These are phyloP conservation scores for Excoecaria agallocha DNA, from an alignment of 345 rosid species.

Conservation along the genomic window DNA sequence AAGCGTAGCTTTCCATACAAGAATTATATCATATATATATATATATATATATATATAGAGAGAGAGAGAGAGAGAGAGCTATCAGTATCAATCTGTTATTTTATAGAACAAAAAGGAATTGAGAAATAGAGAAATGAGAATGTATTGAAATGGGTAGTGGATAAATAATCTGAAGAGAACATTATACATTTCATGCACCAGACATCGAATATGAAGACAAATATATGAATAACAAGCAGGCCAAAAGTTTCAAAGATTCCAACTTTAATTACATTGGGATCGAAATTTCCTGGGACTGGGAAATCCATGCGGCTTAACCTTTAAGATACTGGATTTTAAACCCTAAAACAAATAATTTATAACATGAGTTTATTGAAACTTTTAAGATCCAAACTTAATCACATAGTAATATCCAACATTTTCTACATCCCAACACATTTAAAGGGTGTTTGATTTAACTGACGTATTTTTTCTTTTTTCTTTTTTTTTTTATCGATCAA, in stretches of 20 bases:
- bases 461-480: no score
- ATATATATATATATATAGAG: no score
- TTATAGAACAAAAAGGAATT: no score
- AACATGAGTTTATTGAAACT: no score
- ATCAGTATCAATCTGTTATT: background rate
- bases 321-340: background rate
- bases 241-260: background rate
- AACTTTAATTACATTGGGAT: background rate
- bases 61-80: no score
- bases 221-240: background rate
- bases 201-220: background rate
- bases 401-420: no score
- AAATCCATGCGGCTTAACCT: background rate
- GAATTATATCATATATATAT: no score
- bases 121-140: background rate
- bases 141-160: background rate
- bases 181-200: background rate
- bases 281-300: background rate
- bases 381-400: no score
- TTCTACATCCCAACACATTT: no score
- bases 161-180: background rate
- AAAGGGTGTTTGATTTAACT: no score
- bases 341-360: background rate
- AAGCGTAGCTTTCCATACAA: no score
- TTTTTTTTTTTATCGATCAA: no score